phyloP scores from a whole-genome alignment of 169 alveolate species.

The Fabrea salina region DNA sequence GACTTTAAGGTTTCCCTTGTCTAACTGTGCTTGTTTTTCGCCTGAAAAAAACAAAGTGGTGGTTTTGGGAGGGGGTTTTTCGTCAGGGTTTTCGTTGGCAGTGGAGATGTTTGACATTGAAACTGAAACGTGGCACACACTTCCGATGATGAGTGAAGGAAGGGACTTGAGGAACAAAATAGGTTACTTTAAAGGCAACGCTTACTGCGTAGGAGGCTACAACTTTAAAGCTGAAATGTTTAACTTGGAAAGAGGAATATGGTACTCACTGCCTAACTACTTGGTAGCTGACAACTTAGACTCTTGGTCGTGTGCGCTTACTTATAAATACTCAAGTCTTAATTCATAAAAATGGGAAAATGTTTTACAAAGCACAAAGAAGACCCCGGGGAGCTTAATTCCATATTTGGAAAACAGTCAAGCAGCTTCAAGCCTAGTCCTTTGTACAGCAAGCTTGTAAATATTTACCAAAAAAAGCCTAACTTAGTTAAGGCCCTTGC shows the following conservation, averaged over 20 bases:
- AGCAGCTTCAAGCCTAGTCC: no score
- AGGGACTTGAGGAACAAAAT: conserved; percentile 75
- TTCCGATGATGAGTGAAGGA: conserved; percentile 69
- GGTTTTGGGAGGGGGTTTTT: conserved; percentile 73
- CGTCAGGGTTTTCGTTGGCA: conserved; percentile 62
- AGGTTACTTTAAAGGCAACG: conserved; percentile 46
- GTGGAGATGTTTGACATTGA: conserved; percentile 58
- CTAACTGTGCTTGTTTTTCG: conserved; percentile 68
- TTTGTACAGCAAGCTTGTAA: no score
- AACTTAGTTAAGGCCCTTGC: no score
- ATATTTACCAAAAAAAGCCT: no score
- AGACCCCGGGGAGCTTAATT: no score
- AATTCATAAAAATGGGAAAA: no score
- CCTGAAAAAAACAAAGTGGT: conserved; percentile 57
- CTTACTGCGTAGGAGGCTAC: conserved; percentile 73
- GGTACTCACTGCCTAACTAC: conserved; percentile 28
- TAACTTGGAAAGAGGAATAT: conserved; percentile 37
- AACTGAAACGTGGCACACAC: conserved; percentile 34
- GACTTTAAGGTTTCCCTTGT: conserved; percentile 47
- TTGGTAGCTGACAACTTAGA: conserved; percentile 27
- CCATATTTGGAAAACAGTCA: no score
- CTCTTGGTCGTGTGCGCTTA: conserved; percentile 25
- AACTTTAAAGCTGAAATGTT: conserved; percentile 34
- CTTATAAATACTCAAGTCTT: background rate
- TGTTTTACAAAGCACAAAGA: no score